Evolutionary conservation across 805 yeast genomes (phyloP).

Genomic region (Metschnikowia anglica): DNA sequence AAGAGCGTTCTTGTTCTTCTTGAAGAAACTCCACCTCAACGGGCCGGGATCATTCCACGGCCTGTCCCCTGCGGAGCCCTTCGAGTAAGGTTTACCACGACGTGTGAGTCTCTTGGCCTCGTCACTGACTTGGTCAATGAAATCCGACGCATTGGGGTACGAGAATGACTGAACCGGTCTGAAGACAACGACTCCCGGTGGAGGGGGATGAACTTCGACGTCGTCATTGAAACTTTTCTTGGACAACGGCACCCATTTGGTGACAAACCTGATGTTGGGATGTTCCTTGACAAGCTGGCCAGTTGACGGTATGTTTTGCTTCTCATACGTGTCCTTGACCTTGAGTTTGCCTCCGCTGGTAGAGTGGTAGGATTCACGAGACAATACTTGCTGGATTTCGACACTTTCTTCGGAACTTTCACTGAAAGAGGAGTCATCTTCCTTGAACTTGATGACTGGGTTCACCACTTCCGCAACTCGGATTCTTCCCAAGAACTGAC

Average conservation of each 20-base stretch:
- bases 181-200: slow-evolving; percentile 87
- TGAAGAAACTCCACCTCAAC: slow-evolving; percentile 34
- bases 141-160: slow-evolving; percentile 77
- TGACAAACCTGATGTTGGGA: slow-evolving; percentile 46
- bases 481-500: slow-evolving; percentile 78
- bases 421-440: slow-evolving; percentile 22
- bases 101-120: slow-evolving; percentile 61
- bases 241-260: slow-evolving; percentile 68
- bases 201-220: slow-evolving; percentile 68
- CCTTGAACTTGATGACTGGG: slow-evolving; percentile 45
- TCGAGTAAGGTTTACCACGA: slow-evolving; percentile 51
- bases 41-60: slow-evolving; percentile 94
- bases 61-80: slow-evolving; percentile 51
- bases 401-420: slow-evolving; percentile 28
- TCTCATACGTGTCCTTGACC: slow-evolving; percentile 16
- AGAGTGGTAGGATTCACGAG: slow-evolving; percentile 29
- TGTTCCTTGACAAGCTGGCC: slow-evolving; percentile 26
- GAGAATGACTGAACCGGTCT: slow-evolving; percentile 79
- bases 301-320: slow-evolving; percentile 22
- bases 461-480: slow-evolving; percentile 68
- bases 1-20: slow-evolving; percentile 13
- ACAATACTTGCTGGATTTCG: slow-evolving; percentile 45
- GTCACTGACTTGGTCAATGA: slow-evolving; percentile 66
- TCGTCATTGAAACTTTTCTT: slow-evolving; percentile 52
- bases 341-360: slow-evolving; percentile 25